Evolutionary conservation across 148 eudicot genomes (phyloP).

Genomic region (Chenopodium suecicum): DNA sequence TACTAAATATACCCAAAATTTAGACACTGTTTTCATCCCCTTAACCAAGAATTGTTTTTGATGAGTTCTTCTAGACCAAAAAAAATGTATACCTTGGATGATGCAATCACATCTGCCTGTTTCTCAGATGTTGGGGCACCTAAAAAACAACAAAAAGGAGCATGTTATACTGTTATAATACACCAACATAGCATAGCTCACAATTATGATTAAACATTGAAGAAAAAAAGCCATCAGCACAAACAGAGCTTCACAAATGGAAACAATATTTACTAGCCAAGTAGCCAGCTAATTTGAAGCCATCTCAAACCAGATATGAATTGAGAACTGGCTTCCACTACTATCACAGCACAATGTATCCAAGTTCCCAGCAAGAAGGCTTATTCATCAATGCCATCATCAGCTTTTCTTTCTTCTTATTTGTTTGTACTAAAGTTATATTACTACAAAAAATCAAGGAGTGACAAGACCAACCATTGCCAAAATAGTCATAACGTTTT

Average conservation of each 20-base stretch:
- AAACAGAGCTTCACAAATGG: background rate
- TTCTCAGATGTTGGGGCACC: slow-evolving; percentile 55
- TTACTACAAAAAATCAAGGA: background rate
- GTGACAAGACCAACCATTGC: slow-evolving; percentile 56
- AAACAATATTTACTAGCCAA: background rate
- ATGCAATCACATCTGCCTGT: slow-evolving; percentile 77
- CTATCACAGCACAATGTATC: background rate
- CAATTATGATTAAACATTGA: background rate
- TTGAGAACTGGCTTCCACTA: background rate
- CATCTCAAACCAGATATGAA: background rate
- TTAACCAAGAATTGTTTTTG: background rate
- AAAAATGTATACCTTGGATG: slow-evolving; percentile 61
- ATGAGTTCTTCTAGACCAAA: background rate
- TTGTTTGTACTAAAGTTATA: background rate
- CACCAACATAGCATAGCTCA: slow-evolving; percentile 4
- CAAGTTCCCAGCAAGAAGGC: background rate
- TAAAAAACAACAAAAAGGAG: slow-evolving; percentile 31
- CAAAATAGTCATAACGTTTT: slow-evolving; percentile 78
- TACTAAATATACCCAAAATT: too few species aligned
- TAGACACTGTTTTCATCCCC: background rate
- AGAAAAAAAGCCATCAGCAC: background rate
- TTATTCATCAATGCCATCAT: too few species aligned
- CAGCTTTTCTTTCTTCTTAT: background rate
- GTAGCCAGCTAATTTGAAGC: background rate
- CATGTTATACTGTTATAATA: background rate